Evolutionary conservation across 441 rosid genomes (phyloP).

Genomic region (Syzygium malaccense): DNA sequence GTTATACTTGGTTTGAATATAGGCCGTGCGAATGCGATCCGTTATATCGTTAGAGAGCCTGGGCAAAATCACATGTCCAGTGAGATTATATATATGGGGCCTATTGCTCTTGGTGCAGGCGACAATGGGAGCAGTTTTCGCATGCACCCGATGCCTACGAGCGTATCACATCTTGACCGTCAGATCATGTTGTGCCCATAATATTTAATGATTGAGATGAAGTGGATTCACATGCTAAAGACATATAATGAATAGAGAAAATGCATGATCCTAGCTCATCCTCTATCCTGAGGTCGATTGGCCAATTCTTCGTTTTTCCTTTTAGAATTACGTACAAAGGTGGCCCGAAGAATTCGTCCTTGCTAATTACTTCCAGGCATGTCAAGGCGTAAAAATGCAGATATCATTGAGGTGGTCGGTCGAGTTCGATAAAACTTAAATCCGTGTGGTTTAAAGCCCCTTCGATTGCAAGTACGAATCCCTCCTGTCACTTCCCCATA

Average conservation of each 20-base stretch:
- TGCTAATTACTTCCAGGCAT: rapidly evolving
- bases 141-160: rapidly evolving
- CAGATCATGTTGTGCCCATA: neutral
- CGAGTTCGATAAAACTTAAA: neutral
- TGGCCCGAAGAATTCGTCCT: neutral
- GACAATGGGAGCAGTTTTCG: neutral
- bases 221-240: rapidly evolving
- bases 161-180: rapidly evolving
- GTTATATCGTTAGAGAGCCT: neutral
- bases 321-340: neutral
- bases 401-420: rapidly evolving
- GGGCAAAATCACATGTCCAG: neutral
- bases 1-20: rapidly evolving
- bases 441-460: neutral
- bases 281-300: neutral
- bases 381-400: rapidly evolving
- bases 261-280: neutral
- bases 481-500: neutral
- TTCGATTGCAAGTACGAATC: neutral
- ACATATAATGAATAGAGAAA: rapidly evolving
- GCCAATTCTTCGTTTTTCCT: rapidly evolving
- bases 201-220: neutral
- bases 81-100: neutral
- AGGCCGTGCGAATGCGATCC: neutral
- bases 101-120: rapidly evolving